These are phyloP conservation scores for Phytophthora citrophthora DNA, from an alignment of 352 stramenopile species.

Conservation along the genomic window DNA sequence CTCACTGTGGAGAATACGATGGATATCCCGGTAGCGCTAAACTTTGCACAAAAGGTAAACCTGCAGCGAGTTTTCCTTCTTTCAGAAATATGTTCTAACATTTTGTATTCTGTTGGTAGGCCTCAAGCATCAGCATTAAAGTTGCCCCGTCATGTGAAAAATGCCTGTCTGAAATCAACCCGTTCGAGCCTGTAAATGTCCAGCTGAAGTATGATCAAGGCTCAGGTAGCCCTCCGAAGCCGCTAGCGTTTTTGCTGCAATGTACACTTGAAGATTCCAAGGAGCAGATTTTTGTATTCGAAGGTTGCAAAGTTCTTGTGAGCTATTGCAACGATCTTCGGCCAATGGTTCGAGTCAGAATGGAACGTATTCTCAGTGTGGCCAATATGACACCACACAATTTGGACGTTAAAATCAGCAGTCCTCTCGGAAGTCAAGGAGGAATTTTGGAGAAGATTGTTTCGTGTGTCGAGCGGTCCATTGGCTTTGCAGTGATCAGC, in stretches of 20 bases:
- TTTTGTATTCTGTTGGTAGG: slow-evolving; percentile 20
- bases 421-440: slow-evolving; percentile 15
- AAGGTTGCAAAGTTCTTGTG: slow-evolving; percentile 36
- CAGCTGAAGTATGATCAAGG: slow-evolving; percentile 23
- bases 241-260: slow-evolving; percentile 25
- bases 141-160: slow-evolving; percentile 25
- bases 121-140: slow-evolving; percentile 23
- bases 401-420: slow-evolving; percentile 30
- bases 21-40: slow-evolving; percentile 35
- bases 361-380: slow-evolving; percentile 43
- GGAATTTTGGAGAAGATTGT: slow-evolving; percentile 14
- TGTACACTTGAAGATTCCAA: slow-evolving; percentile 17
- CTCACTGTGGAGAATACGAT: slow-evolving; percentile 49
- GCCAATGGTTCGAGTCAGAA: slow-evolving; percentile 43
- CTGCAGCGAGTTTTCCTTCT: background rate
- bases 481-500: slow-evolving; percentile 28
- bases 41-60: slow-evolving; percentile 51
- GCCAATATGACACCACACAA: slow-evolving; percentile 35
- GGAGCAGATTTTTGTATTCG: slow-evolving; percentile 46
- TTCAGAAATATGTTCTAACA: slow-evolving; percentile 8
- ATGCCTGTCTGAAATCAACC: slow-evolving; percentile 46
- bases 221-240: background rate
- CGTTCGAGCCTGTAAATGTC: slow-evolving; percentile 35
- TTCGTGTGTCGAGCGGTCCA: slow-evolving; percentile 28
- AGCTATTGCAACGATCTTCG: slow-evolving; percentile 9